These are phyloP conservation scores for Macrophomina tecta DNA, from an alignment of 2,329 filamentous ascomycete genomes.

Conservation along the genomic window DNA sequence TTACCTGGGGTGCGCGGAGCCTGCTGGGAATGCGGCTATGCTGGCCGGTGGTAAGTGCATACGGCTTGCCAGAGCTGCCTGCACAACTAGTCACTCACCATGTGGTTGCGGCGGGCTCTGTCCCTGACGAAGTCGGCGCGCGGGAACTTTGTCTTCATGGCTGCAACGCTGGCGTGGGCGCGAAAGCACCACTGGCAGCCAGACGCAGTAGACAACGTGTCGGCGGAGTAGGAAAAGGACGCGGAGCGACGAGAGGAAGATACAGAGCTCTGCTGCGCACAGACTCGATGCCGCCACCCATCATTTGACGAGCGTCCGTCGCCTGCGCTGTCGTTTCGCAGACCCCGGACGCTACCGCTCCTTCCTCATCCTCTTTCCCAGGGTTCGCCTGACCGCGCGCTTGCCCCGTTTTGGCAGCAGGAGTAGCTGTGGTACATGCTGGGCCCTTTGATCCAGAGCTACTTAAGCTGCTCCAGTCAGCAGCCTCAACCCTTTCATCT, in stretches of 20 bases:
- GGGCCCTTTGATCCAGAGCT: neutral
- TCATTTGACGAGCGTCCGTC: neutral
- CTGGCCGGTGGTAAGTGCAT: neutral
- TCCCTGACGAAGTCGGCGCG: neutral
- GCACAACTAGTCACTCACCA: neutral
- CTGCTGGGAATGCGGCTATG: neutral
- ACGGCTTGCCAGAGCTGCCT: too few species aligned
- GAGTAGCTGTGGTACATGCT: neutral
- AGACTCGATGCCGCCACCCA: neutral
- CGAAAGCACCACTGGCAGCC: neutral
- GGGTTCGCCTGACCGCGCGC: neutral
- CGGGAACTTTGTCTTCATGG: neutral
- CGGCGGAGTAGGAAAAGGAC: neutral
- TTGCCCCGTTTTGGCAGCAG: neutral
- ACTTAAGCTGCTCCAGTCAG: neutral
- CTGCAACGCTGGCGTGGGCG: neutral
- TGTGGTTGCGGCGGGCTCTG: neutral
- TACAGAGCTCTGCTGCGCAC: neutral
- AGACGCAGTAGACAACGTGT: too few species aligned
- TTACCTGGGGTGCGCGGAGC: neutral
- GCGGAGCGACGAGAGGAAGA: neutral
- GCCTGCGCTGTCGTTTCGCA: neutral
- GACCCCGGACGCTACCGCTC: neutral
- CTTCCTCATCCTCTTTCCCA: neutral
- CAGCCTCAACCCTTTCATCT: neutral